Conservation (phyloP, 805 yeast genomes). For the Lipomyces yamanashiensis region DNA sequence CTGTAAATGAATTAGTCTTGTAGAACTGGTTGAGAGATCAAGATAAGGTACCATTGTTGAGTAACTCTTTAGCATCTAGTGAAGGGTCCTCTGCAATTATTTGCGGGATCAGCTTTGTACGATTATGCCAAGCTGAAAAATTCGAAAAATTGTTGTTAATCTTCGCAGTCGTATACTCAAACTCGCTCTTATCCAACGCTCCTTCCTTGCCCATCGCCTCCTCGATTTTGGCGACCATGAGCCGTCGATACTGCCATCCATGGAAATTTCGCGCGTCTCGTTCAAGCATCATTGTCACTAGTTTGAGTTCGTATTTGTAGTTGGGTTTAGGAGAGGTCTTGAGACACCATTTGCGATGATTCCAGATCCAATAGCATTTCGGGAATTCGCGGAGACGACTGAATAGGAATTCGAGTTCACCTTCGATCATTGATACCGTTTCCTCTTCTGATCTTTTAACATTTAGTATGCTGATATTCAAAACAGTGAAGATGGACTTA, state of each 20-base stretch:
- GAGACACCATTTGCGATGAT: slow-evolving; percentile 84
- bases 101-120: slow-evolving; percentile 68
- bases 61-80: slow-evolving; percentile 36
- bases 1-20: slow-evolving; percentile 45
- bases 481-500: not conserved
- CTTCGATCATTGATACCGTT: slow-evolving; percentile 47
- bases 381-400: slow-evolving; percentile 67
- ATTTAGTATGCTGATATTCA: not conserved
- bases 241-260: slow-evolving; percentile 93
- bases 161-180: slow-evolving; percentile 74
- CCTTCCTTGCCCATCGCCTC: slow-evolving; percentile 32
- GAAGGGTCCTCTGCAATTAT: slow-evolving; percentile 47
- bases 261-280: slow-evolving; percentile 85
- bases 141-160: slow-evolving; percentile 86
- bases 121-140: slow-evolving; percentile 94
- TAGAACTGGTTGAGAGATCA: not conserved
- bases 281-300: slow-evolving; percentile 69
- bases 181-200: slow-evolving; percentile 56
- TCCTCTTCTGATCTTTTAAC: slow-evolving; percentile 30
- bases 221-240: slow-evolving; percentile 55
- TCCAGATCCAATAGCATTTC: slow-evolving; percentile 97
- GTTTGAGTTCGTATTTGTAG: slow-evolving; percentile 74
- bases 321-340: slow-evolving; percentile 51
- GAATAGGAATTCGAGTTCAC: slow-evolving; percentile 68
- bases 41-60: slow-evolving; percentile 35